Percentiles rank a stretch among this genome's conserved stretches.
These are phyloP conservation scores for Fusarium annulatum DNA, from an alignment of 2,329 filamentous ascomycete genomes.

Conservation along the genomic window DNA sequence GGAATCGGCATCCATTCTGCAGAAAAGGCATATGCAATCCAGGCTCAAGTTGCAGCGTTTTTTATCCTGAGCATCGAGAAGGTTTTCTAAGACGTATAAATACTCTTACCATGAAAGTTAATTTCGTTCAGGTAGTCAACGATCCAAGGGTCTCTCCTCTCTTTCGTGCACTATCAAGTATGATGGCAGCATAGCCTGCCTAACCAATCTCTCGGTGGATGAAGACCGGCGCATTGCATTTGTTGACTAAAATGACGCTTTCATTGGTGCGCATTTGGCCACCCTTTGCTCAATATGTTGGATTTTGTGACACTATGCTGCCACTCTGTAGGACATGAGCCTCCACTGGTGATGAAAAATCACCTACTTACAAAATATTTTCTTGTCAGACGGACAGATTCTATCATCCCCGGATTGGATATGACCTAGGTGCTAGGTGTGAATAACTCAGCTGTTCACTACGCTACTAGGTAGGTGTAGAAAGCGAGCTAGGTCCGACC, in stretches of 20 bases:
- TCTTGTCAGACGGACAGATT: slow-evolving; percentile 5
- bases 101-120: not conserved
- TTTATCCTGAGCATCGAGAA: not conserved
- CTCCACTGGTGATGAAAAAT: slow-evolving; percentile 5
- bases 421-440: slow-evolving; percentile 11
- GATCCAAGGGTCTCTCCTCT: not conserved
- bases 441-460: slow-evolving; percentile 16
- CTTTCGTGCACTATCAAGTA: not conserved
- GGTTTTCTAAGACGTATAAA: not conserved
- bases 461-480: not conserved
- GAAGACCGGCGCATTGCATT: slow-evolving; percentile 33
- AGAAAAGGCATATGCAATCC: not conserved
- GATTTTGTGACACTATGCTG: slow-evolving; percentile 18
- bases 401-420: not conserved
- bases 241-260: slow-evolving; percentile 37
- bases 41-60: not conserved
- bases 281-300: slow-evolving; percentile 23
- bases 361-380: slow-evolving; percentile 9
- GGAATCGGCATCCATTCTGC: not conserved
- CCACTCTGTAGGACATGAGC: slow-evolving; percentile 12
- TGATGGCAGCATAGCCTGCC: slow-evolving; percentile 28
- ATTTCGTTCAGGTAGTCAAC: not conserved
- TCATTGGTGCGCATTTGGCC: slow-evolving; percentile 46
- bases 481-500: slow-evolving; percentile 39
- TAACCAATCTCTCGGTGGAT: slow-evolving; percentile 30